Percentiles rank a stretch among this genome's conserved stretches.
Conservation (phyloP, 768 basidiomycete species). For the Mycena haematopus region DNA sequence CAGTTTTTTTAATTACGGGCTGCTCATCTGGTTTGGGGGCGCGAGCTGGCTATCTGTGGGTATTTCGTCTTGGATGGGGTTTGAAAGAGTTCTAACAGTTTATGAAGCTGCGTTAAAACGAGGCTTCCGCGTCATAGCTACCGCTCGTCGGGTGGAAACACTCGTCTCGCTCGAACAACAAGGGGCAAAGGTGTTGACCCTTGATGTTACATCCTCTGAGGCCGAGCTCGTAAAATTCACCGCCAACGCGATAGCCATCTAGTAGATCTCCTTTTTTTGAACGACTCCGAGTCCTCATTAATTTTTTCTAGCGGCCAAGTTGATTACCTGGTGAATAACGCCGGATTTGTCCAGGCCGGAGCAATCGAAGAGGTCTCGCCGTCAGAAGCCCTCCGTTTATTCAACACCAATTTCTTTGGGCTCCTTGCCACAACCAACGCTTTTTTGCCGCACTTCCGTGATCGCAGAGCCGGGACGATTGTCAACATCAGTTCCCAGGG, state of each 20-base stretch:
- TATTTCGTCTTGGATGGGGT: neutral
- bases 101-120: slow-evolving; percentile 10
- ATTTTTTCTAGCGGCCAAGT: slow-evolving; percentile 11
- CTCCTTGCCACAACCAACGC: slow-evolving; percentile 5
- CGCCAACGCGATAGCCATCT: slow-evolving; percentile 2
- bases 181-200: slow-evolving; percentile 4
- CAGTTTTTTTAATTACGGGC: slow-evolving; percentile 16
- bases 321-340: slow-evolving; percentile 16
- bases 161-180: neutral
- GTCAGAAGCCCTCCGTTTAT: slow-evolving; percentile 1
- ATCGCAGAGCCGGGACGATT: slow-evolving; percentile 10
- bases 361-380: slow-evolving; percentile 8
- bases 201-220: slow-evolving; percentile 16
- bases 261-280: neutral
- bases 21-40: slow-evolving; percentile 15
- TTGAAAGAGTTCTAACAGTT: neutral
- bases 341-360: slow-evolving; percentile 6
- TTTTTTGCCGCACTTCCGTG: slow-evolving; percentile 14
- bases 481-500: slow-evolving; percentile 19
- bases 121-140: too few relatives aligned
- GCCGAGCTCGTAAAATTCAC: slow-evolving; percentile 8
- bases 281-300: neutral
- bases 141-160: slow-evolving; percentile 4
- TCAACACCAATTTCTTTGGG: slow-evolving; percentile 18
- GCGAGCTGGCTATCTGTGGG: slow-evolving; percentile 10